A percentile compares a stretch with the other conserved stretches of the same genome.
These are phyloP conservation scores for Thermomucor indicae-seudaticae DNA, from an alignment of 371 early-diverging fungal species.

Conservation along the genomic window DNA sequence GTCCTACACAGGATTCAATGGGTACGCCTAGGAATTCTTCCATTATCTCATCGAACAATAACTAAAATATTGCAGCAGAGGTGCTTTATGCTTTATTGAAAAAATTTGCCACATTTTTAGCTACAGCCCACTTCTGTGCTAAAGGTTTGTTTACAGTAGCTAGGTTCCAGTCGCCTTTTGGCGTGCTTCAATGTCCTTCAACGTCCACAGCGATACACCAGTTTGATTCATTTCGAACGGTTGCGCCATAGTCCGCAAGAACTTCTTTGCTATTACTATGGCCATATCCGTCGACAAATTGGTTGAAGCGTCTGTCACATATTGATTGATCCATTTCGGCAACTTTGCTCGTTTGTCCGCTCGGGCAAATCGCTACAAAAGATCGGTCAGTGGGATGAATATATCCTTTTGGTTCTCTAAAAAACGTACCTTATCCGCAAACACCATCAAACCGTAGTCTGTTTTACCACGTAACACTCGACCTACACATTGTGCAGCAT, in stretches of 20 bases:
- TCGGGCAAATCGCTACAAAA: conserved; percentile 82
- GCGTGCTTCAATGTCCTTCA: conserved; percentile 54
- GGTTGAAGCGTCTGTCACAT: conserved; percentile 86
- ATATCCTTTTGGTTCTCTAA: neutral
- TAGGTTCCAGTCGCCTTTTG: conserved; percentile 25
- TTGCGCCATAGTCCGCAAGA: conserved; percentile 96
- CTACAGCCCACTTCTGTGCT: too few species aligned
- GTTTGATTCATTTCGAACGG: conserved; percentile 77
- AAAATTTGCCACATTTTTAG: too few species aligned
- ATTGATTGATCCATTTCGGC: conserved; percentile 97
- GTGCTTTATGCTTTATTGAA: too few species aligned
- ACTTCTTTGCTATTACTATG: conserved; percentile 89
- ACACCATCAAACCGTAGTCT: conserved; percentile 99
- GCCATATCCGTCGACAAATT: conserved; percentile 99
- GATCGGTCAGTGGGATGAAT: neutral
- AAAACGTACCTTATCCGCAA: conserved; percentile 89
- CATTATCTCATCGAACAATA: too few species aligned
- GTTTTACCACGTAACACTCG: conserved; percentile 97
- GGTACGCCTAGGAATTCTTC: too few species aligned
- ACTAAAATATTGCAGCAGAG: too few species aligned
- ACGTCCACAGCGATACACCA: conserved; percentile 59
- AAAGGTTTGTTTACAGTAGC: too few species aligned
- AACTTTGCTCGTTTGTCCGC: conserved; percentile 95
- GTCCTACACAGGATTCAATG: too few species aligned
- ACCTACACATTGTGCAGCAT: conserved; percentile 99